Base-by-base conservation (phyloP, 202 grass and related monocot genomes). In the Hordeum pubiflorum region DNA sequence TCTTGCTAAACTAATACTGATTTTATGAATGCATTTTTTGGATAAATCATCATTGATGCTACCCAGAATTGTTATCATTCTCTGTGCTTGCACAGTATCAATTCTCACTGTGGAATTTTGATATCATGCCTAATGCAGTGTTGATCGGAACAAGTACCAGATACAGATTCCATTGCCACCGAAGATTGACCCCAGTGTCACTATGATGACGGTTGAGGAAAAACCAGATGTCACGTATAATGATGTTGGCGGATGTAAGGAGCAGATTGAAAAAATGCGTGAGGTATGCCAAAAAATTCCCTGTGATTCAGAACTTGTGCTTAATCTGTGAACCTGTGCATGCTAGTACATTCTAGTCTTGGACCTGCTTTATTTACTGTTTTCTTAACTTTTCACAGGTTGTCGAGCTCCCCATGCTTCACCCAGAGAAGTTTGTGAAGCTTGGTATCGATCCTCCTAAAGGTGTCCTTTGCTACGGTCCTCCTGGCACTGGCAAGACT, bases 351-450 rank as follows among this genome's bases (percentile, higher is more conserved):
- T 75, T 18, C 9, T 17, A 43, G 12, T 89, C 22, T 64, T 67
- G 63, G 0, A 9, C 38, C 75, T 75, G 20, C 82, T 65, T 72
- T 77, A 17, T 75, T 60, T 78, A 56, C 24, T 48, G 12, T 65
- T 70, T 17, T 8, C 7, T 73, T 46, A 56, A 22, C 29, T 81
- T 22, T 34, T 64, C 18, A n/a, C 66, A 97, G 94, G 94, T 97
- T 58, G 94, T 97, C 22, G 94, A 97, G 69, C 87, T 97, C 70
- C 94, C 94, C 58, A 97, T 97, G 94, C 94, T 97, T 91, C 94
- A 97, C 87, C 94, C 94, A 23, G 94, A 97, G 64, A 97, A 97
- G 80, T 97, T 97, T 81, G 94, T 97, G 14, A 97, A 94, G 87
- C 89, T 97, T 13, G 94, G 94, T 66, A 97, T 97, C 73, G 94